phyloP scores from a whole-genome alignment of 2,329 filamentous ascomycete species.

The Aspergillus hortae region DNA sequence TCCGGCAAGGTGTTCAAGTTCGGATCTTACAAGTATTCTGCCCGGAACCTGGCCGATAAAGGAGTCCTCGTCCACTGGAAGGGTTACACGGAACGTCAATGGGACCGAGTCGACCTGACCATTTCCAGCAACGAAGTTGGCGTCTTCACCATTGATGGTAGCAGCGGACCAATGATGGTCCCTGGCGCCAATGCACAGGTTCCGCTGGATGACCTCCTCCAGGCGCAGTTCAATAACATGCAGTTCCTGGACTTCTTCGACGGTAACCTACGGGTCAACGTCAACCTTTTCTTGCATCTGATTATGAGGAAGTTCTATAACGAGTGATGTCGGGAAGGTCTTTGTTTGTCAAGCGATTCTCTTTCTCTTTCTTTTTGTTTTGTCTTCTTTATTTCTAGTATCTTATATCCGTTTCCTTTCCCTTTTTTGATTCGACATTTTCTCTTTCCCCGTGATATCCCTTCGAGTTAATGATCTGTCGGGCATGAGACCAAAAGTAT shows the following conservation, averaged over 20 bases:
- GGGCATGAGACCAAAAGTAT: constrained; percentile 9
- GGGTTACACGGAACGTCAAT: constrained; percentile 76
- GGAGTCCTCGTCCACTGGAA: constrained; percentile 91
- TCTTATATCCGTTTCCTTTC: constrained; percentile 3
- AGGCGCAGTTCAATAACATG: constrained; percentile 95
- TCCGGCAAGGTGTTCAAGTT: constrained; percentile 94
- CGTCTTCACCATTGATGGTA: constrained; percentile 88
- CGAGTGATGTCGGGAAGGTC: constrained; percentile 30
- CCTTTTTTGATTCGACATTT: constrained; percentile 7
- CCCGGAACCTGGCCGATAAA: constrained; percentile 82
- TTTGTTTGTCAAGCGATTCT: neutral
- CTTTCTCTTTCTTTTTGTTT: constrained; percentile 6
- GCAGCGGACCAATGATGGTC: constrained; percentile 88
- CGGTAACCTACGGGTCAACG: constrained; percentile 81
- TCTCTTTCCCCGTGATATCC: constrained; percentile 11
- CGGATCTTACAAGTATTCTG: constrained; percentile 95
- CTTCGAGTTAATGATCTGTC: constrained; percentile 10
- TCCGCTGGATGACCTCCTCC: constrained; percentile 86
- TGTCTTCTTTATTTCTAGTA: constrained; percentile 5
- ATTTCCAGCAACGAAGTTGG: constrained; percentile 93
- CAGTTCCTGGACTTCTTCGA: constrained; percentile 96
- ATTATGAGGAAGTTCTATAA: constrained; percentile 98
- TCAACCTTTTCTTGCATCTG: constrained; percentile 93
- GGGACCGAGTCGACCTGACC: constrained; percentile 89
- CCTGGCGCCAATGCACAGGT: constrained; percentile 86